Evolutionary conservation across 2,329 filamentous ascomycete genomes (phyloP).

Genomic region (Aspergillus fijiensis): DNA sequence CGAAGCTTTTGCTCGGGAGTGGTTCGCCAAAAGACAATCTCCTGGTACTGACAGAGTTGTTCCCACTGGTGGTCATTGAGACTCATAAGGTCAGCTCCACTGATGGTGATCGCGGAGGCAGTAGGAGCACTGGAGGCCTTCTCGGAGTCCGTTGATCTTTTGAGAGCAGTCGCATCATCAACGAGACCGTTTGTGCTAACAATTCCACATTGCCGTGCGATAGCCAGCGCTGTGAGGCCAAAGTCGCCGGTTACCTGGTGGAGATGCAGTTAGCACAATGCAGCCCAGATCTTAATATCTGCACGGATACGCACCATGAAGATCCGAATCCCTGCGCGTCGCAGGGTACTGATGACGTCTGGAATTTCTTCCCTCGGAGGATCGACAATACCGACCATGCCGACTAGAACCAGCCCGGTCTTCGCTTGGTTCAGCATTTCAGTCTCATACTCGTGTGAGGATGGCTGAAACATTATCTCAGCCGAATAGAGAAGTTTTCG

Average conservation of each 20-base stretch:
- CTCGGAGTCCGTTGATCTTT: constrained; percentile 28
- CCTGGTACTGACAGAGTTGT: constrained; percentile 62
- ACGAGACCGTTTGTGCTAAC: constrained; percentile 53
- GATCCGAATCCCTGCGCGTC: constrained; percentile 69
- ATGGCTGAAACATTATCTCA: constrained; percentile 41
- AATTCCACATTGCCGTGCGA: constrained; percentile 71
- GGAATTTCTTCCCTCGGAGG: constrained; percentile 62
- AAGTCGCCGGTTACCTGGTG: constrained; percentile 70
- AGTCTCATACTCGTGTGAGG: constrained; percentile 56
- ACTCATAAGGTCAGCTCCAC: constrained; percentile 63
- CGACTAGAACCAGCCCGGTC: constrained; percentile 52
- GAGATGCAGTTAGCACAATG: neutral
- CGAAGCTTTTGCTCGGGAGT: constrained; percentile 77
- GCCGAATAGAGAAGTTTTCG: constrained; percentile 55
- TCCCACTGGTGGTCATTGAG: constrained; percentile 70
- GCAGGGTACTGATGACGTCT: constrained; percentile 60
- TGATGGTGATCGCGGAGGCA: constrained; percentile 58
- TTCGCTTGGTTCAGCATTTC: constrained; percentile 57
- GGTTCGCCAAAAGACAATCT: constrained; percentile 74
- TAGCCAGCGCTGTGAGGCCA: constrained; percentile 70
- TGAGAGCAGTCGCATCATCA: constrained; percentile 56
- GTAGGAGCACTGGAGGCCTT: constrained; percentile 24
- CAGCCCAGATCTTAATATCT: neutral
- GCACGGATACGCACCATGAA: constrained; percentile 60
- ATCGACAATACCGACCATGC: constrained; percentile 60